Base-by-base conservation (phyloP, 2,329 filamentous ascomycete genomes). In the Colletotrichum sp. region DNA sequence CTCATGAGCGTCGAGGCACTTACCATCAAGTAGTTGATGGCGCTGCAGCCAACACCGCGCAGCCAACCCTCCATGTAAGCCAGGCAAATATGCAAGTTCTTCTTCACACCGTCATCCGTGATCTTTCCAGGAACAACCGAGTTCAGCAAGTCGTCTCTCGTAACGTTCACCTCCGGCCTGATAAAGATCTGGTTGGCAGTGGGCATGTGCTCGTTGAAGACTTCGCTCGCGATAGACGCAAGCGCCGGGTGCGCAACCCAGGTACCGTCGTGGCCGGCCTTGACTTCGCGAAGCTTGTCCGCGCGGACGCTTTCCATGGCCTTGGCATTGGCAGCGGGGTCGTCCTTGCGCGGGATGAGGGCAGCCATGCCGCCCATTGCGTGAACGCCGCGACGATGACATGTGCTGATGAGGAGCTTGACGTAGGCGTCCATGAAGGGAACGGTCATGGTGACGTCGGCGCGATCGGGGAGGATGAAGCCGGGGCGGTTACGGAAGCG, bases 1-100 rank as follows among this genome's bases (percentile, higher is more conserved):
- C 24, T 64, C 2, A 5, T 32, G 30, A 32, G 12, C 30, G 30
- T 10, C 12, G 32, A 12, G 8, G 15, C 15, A 18, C 52, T 44
- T 67, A 85, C 84, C 95, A 98, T 98, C 68, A 98, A 88, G 84
- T 93, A 96, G 89, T 98, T 97, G 86, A 98, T 97, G 24, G 95
- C 95, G 75, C 98, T 95, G 81, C 95, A 98, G 67, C 95, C 95
- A n/a, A 98, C 90, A 24, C 95, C 95, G 72, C 95, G 93, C 71
- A 98, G 90, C 95, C 95, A 98, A 71, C 94, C 95, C 86, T 98
- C 95, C 95, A 98, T 98, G 86, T 98, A 98, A 62, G 93, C 93
- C 2, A 98, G 90, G 39, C 95, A 95, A 79, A 98, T 98, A 86
- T 95, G 95, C 78, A 98, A 88, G 88, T 98, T 98, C 92, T 97